A percentile compares a stretch with the other conserved stretches of the same genome.
Evolutionary conservation across 192 early-diverging fungal genomes (phyloP).

Genomic region (Pilobolus umbonatus): DNA sequence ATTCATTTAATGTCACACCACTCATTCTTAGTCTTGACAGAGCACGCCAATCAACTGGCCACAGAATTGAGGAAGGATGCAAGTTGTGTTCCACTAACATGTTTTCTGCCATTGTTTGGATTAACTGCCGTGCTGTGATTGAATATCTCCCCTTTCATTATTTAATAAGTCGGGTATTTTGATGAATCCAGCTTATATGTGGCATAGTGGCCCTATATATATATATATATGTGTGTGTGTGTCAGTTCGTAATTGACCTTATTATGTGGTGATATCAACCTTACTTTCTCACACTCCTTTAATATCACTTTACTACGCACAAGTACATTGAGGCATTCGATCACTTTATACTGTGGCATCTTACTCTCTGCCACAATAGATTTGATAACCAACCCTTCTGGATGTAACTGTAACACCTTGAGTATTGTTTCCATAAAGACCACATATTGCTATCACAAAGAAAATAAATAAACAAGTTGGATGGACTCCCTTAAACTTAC

Average conservation of each 20-base stretch:
- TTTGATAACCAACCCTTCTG: conserved; percentile 22
- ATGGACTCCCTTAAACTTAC: not conserved
- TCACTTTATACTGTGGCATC: conserved; percentile 24
- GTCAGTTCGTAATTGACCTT: no score
- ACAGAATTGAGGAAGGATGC: no score
- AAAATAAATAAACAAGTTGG: not conserved
- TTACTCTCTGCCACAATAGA: conserved; percentile 8
- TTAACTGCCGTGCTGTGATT: no score
- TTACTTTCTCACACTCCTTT: conserved; percentile 30
- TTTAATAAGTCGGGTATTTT: no score
- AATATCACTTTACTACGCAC: conserved; percentile 29
- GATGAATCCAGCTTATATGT: not conserved
- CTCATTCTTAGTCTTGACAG: no score
- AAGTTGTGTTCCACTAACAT: no score
- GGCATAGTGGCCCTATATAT: conserved; percentile 2
- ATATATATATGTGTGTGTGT: no score
- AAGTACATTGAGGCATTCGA: conserved; percentile 27
- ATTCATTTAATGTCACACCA: no score
- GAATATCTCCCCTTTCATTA: no score
- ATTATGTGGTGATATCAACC: no score
- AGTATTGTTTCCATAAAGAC: conserved; percentile 20
- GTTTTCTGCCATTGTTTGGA: no score
- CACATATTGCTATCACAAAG: conserved; percentile 15
- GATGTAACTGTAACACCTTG: conserved; percentile 10
- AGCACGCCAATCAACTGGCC: no score